phyloP scores from a whole-genome alignment of 768 basidiomycete genomes.

The Megacollybia marginata region DNA sequence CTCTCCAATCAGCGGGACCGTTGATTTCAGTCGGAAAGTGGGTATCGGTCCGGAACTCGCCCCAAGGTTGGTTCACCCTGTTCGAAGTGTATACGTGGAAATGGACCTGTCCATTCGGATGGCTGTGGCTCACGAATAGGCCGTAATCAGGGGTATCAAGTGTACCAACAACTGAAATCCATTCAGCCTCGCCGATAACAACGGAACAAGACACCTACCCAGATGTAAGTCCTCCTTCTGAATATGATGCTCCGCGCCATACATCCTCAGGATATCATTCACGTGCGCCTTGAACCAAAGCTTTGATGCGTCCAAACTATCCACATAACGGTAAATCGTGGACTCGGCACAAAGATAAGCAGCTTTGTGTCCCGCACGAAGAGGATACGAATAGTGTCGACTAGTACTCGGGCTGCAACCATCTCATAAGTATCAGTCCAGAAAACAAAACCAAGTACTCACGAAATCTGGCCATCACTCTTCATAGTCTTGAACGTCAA shows the following conservation, averaged over 20 bases:
- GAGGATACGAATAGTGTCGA: conserved; percentile 50
- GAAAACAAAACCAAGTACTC: conserved; percentile 11
- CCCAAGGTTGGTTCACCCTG: conserved; percentile 59
- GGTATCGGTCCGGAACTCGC: conserved; percentile 57
- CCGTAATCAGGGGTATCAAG: conserved; percentile 68
- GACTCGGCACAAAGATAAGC: conserved; percentile 67
- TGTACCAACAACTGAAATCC: conserved; percentile 52
- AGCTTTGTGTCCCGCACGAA: conserved; percentile 56
- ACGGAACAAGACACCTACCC: conserved; percentile 15
- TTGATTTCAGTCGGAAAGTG: conserved; percentile 27
- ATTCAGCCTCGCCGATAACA: conserved; percentile 1
- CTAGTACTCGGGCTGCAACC: conserved; percentile 33
- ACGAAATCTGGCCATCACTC: conserved; percentile 30
- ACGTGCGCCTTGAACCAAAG: conserved; percentile 71
- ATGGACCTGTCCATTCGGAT: conserved; percentile 56
- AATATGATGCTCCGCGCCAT: conserved; percentile 38
- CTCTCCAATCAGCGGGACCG: conserved; percentile 41
- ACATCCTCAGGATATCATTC: conserved; percentile 52
- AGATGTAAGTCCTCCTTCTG: conserved; percentile 54
- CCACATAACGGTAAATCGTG: conserved; percentile 62
- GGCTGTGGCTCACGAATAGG: conserved; percentile 65
- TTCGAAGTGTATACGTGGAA: conserved; percentile 62
- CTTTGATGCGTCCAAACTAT: conserved; percentile 54
- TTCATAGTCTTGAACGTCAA: conserved; percentile 34
- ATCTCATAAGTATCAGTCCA: background rate